Evolutionary conservation across 306 rosid genomes (phyloP).

Genomic region (Citrullus amarus): DNA sequence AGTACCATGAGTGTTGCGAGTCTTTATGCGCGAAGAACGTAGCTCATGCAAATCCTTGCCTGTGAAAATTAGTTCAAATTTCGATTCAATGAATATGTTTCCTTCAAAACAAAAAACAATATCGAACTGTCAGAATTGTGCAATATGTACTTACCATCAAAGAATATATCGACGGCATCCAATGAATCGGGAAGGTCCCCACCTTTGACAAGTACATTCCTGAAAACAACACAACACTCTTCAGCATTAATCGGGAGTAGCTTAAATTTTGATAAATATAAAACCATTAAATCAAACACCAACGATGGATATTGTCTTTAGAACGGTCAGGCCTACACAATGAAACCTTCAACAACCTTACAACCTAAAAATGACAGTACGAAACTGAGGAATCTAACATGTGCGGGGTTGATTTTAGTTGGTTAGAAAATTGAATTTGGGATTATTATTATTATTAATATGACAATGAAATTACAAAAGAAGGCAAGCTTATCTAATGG

Average conservation of each 20-base stretch:
- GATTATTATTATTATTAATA: background rate
- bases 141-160: constrained; percentile 44
- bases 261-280: background rate
- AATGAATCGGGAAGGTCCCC: constrained; percentile 80
- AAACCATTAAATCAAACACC: background rate
- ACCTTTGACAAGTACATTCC: constrained; percentile 93
- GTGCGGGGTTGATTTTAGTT: background rate
- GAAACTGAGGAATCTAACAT: background rate
- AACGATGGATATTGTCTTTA: background rate
- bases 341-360: background rate
- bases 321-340: background rate
- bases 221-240: constrained; percentile 21
- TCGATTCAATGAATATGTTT: background rate
- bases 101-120: background rate
- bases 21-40: constrained; percentile 41
- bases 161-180: constrained; percentile 77
- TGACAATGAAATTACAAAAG: background rate
- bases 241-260: background rate
- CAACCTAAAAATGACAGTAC: background rate
- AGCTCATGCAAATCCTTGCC: constrained; percentile 64
- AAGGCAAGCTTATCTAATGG: background rate
- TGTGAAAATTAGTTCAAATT: constrained; percentile 28
- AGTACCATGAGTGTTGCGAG: constrained; percentile 86
- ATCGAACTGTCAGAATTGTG: constrained; percentile 4
- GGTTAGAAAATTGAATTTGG: background rate